These are phyloP conservation scores for Citropsis articulata DNA, from an alignment of 345 rosid species.

Conservation along the genomic window DNA sequence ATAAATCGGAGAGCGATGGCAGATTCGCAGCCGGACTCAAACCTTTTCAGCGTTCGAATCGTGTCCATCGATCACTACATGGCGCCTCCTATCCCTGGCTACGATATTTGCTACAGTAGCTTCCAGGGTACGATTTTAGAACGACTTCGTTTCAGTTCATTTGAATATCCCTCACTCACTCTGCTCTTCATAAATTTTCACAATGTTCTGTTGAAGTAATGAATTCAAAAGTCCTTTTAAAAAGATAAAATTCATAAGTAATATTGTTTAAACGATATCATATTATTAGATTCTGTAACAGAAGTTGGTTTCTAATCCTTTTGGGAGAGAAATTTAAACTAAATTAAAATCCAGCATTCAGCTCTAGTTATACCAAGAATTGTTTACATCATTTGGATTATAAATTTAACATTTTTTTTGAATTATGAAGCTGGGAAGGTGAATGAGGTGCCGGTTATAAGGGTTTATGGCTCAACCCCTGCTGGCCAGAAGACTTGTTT, in stretches of 20 bases:
- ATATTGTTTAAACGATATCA: not conserved
- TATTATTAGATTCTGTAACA: not conserved
- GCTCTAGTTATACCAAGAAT: not conserved
- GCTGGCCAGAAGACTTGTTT: slow-evolving; percentile 93
- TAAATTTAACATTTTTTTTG: not conserved
- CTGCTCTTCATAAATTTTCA: not conserved
- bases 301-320: not conserved
- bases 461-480: slow-evolving; percentile 90
- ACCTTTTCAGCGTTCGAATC: slow-evolving; percentile 71
- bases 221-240: not conserved
- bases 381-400: not conserved
- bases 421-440: slow-evolving; percentile 66
- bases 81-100: slow-evolving; percentile 74
- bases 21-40: slow-evolving; percentile 46
- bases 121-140: slow-evolving; percentile 55
- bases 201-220: not conserved
- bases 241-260: not conserved
- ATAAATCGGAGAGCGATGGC: slow-evolving; percentile 30
- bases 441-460: slow-evolving; percentile 78
- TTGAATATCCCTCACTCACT: not conserved
- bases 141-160: not conserved
- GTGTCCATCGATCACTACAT: slow-evolving; percentile 81
- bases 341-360: not conserved
- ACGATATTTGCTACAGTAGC: slow-evolving; percentile 75
- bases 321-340: not conserved